phyloP scores from a whole-genome alignment of 305 asterid genomes.

The Ajuga reptans region DNA sequence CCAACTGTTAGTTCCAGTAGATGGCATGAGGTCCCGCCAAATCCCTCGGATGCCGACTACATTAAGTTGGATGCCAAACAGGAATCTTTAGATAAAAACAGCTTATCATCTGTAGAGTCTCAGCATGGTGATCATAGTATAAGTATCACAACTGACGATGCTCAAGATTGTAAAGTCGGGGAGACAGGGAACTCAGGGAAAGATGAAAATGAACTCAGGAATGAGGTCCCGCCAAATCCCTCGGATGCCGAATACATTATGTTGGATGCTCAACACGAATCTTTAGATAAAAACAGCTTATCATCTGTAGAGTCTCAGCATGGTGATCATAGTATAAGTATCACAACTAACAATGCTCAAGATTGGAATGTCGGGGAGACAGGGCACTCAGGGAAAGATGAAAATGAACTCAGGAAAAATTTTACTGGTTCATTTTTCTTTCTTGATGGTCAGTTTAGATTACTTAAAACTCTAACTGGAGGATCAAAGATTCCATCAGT shows the following conservation, averaged over 20 bases:
- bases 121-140: conserved; percentile 19
- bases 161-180: conserved; percentile 27
- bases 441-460: conserved; percentile 68
- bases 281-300: conserved; percentile 27
- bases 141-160: conserved; percentile 24
- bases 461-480: conserved; percentile 69
- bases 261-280: conserved; percentile 28
- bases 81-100: conserved; percentile 28
- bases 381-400: conserved; percentile 28
- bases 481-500: conserved; percentile 59
- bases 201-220: conserved; percentile 33
- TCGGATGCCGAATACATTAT: conserved; percentile 29
- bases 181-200: conserved; percentile 25
- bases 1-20: conserved; percentile 29
- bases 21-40: conserved; percentile 22
- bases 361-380: conserved; percentile 28
- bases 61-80: conserved; percentile 30
- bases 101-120: conserved; percentile 28
- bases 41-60: conserved; percentile 31
- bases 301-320: conserved; percentile 28
- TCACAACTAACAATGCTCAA: conserved; percentile 27
- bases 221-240: conserved; percentile 28
- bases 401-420: conserved; percentile 27
- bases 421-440: conserved; percentile 58
- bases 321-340: conserved; percentile 20